Conservation (phyloP, 2,329 filamentous ascomycete species). For the Ophiostoma populinum region DNA sequence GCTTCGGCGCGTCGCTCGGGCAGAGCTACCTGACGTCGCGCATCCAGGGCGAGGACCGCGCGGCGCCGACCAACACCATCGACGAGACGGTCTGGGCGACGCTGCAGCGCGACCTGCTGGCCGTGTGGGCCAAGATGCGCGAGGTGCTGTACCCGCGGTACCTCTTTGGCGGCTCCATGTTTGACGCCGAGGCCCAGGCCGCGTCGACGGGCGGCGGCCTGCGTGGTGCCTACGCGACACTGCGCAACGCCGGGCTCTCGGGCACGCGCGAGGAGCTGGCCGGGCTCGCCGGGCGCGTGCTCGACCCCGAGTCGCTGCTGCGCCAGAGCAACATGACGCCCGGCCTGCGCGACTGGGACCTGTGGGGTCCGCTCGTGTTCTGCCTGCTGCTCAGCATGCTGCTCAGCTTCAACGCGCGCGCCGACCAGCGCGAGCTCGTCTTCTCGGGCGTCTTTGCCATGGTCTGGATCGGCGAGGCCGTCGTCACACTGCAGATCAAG, state of each 20-base stretch:
- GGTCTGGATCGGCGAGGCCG: constrained; percentile 91
- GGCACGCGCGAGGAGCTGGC: constrained; percentile 46
- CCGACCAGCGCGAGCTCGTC: constrained; percentile 69
- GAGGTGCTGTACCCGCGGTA: constrained; percentile 95
- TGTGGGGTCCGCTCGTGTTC: constrained; percentile 94
- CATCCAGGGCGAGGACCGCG: constrained; percentile 83
- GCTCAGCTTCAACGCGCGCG: constrained; percentile 63
- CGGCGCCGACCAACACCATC: constrained; percentile 80
- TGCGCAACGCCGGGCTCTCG: constrained; percentile 38
- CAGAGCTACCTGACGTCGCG: constrained; percentile 74
- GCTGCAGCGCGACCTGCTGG: constrained; percentile 75
- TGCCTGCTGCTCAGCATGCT: constrained; percentile 61
- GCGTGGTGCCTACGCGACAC: constrained; percentile 43
- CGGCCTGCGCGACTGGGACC: constrained; percentile 87
- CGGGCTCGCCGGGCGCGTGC: constrained; percentile 40
- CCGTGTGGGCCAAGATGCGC: constrained; percentile 95
- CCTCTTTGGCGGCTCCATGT: constrained; percentile 56
- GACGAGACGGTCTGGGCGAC: constrained; percentile 97
- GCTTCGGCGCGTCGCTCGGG: constrained; percentile 40
- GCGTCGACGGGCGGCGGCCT: constrained; percentile 15
- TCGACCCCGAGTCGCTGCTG: constrained; percentile 45
- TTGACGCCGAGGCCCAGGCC: constrained; percentile 31
- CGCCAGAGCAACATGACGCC: constrained; percentile 62
- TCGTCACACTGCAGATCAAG: constrained; percentile 97
- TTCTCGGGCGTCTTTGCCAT: constrained; percentile 95